Base-by-base conservation (phyloP, 306 rosid genomes). In the Lathyrus oleraceus region DNA sequence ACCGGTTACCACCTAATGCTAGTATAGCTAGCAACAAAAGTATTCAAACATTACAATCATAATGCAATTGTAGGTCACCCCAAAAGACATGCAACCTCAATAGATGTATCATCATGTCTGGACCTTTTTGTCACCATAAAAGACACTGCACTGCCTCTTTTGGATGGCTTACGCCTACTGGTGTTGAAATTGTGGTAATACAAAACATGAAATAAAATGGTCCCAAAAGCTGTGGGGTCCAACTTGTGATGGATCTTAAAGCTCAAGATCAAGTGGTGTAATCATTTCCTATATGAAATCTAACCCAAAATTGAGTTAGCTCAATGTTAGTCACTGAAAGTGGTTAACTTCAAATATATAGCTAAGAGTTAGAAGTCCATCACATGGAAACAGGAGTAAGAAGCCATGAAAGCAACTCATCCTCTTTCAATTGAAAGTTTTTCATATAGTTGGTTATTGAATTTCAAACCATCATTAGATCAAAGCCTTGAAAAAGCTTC, bases 391-490 rank as follows among this genome's bases (percentile, higher is more conserved):
- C 56, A 49, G 12, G 63, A 68, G 72, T 42, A 54, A 72, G 74
- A 75, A 21, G 23, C n/a, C 8, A 32, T 32, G 38, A 9, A 32
- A 32, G 6, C 38, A 90, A 85, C 38, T 32, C 38, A 32, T 32
- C 38, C 38, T 5, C 38, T 32, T 32, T 32, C 38, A 32, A 5
- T 32, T 76, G 98, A 90, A 69, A 93, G 98, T 79, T 93, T 93
- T 76, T 93, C 98, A 45, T 88, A 93, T 70, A 90, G 97, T 1
- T 32, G 38, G 38, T 32, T 32, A 32, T 1, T 32, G 5, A 32
- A 32, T 9, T 9, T 32, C 6, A 93, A 88, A 71, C 98, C 97
- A 59, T 87, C 98, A 38, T 57, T 86, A 28, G 97, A 90, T 32
- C 38, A 32, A 60, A 87, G 82, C 82, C 79, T 82, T 9, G 96